These are phyloP conservation scores for Silybum marianum DNA, from an alignment of 129 eudicot species.

Conservation along the genomic window DNA sequence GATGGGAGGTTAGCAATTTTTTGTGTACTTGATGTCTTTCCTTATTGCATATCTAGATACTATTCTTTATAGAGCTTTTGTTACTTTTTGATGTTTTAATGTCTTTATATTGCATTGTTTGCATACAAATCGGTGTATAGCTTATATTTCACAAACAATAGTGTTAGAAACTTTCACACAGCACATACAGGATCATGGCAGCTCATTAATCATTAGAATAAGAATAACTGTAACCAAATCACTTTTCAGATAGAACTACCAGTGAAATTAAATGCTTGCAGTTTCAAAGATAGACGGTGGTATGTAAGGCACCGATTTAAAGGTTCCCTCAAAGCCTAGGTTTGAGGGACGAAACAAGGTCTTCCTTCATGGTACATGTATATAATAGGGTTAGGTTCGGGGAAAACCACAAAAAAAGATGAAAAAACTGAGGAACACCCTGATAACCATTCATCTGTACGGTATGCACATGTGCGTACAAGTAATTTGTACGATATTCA, in stretches of 20 bases:
- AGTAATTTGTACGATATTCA: too few species aligned
- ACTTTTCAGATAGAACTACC: neutral
- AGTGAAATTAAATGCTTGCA: neutral
- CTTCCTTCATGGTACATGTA: neutral
- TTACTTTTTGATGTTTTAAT: neutral
- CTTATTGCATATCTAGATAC: neutral
- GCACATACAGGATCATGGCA: neutral
- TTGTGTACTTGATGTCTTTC: neutral
- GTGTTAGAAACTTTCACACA: neutral
- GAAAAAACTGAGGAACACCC: too few species aligned
- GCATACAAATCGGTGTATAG: neutral
- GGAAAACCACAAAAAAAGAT: too few species aligned
- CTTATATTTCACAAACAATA: neutral
- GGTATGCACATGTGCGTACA: too few species aligned
- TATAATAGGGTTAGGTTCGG: too few species aligned
- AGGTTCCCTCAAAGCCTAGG: neutral
- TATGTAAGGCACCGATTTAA: neutral
- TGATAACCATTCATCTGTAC: too few species aligned
- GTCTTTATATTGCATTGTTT: neutral
- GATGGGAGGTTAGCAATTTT: constrained; percentile 54
- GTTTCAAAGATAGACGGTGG: neutral
- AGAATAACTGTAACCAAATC: neutral
- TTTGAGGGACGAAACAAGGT: neutral
- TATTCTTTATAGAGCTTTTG: neutral
- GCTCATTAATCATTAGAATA: neutral